phyloP scores from a whole-genome alignment of 805 yeast species.

The Myxozyma nipponensis region DNA sequence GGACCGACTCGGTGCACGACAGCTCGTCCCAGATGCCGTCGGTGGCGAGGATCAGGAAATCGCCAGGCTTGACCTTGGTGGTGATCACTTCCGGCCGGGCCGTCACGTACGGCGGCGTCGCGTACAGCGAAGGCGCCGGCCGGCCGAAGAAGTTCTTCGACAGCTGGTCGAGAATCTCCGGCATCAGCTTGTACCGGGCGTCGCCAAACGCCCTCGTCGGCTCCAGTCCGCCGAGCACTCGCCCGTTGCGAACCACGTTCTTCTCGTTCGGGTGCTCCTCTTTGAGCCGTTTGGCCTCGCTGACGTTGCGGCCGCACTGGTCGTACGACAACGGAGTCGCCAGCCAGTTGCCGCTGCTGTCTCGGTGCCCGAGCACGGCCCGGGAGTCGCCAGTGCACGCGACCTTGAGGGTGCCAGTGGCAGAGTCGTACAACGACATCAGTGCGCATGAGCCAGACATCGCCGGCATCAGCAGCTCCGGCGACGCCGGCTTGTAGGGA shows the following conservation, averaged over 20 bases:
- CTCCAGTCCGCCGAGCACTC: constrained; percentile 88
- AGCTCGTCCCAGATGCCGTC: constrained; percentile 93
- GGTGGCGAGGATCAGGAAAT: constrained; percentile 86
- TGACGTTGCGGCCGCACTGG: constrained; percentile 89
- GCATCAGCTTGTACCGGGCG: constrained; percentile 83
- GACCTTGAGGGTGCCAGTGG: constrained; percentile 65
- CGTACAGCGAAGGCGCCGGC: constrained; percentile 54
- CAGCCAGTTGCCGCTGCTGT: constrained; percentile 64
- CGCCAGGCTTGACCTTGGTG: constrained; percentile 70
- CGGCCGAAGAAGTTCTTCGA: constrained; percentile 79
- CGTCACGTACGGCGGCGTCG: constrained; percentile 95
- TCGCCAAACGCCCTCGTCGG: constrained; percentile 98
- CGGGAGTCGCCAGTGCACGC: constrained; percentile 97
- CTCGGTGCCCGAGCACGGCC: constrained; percentile 70
- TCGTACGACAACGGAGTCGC: constrained; percentile 82
- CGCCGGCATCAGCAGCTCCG: constrained; percentile 83
- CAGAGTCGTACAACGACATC: constrained; percentile 79
- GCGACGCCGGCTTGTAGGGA: constrained; percentile 59
- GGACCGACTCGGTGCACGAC: constrained; percentile 87
- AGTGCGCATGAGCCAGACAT: constrained; percentile 93
- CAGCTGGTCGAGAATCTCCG: constrained; percentile 65
- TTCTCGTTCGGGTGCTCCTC: constrained; percentile 91
- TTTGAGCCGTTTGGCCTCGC: constrained; percentile 77
- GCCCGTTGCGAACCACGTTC: constrained; percentile 70
- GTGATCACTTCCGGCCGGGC: constrained; percentile 86